Evolutionary conservation across 176 grass and related monocot genomes (phyloP).

Genomic region (Carex parvula): DNA sequence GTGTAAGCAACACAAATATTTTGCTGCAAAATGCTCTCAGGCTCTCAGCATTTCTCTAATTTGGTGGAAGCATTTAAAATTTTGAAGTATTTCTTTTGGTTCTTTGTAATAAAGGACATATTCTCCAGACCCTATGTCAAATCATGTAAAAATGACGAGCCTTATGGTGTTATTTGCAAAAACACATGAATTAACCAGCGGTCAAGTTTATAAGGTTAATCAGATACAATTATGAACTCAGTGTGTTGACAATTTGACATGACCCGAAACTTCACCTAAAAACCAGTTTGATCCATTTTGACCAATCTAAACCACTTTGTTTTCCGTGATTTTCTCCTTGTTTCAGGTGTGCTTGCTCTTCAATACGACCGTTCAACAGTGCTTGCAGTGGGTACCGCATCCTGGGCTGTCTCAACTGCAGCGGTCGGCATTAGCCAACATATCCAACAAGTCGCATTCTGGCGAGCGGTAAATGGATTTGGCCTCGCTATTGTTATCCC

Average conservation of each 20-base stretch:
- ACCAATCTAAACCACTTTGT: not conserved
- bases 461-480: constrained; percentile 85
- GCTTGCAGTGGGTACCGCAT: constrained; percentile 72
- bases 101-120: not conserved
- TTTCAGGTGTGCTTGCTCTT: constrained; percentile 50
- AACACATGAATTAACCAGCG: not conserved
- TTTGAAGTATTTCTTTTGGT: not conserved
- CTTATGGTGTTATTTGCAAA: not conserved
- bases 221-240: not conserved
- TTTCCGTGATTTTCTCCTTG: not conserved
- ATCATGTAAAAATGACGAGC: not conserved
- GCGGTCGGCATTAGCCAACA: constrained; percentile 72
- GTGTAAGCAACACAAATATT: not conserved
- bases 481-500: constrained; percentile 96
- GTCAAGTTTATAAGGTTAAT: not conserved
- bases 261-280: not conserved
- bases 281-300: not conserved
- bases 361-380: constrained; percentile 74
- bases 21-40: not conserved
- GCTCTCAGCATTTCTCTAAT: not conserved
- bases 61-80: not conserved
- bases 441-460: constrained; percentile 71
- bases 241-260: not conserved
- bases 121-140: not conserved
- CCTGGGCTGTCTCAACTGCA: constrained; percentile 78